Evolutionary conservation across 495 filamentous ascomycete species (phyloP), one percentile per base, ranked within the genome.

Genomic region (Daldinia grandis): DNA sequence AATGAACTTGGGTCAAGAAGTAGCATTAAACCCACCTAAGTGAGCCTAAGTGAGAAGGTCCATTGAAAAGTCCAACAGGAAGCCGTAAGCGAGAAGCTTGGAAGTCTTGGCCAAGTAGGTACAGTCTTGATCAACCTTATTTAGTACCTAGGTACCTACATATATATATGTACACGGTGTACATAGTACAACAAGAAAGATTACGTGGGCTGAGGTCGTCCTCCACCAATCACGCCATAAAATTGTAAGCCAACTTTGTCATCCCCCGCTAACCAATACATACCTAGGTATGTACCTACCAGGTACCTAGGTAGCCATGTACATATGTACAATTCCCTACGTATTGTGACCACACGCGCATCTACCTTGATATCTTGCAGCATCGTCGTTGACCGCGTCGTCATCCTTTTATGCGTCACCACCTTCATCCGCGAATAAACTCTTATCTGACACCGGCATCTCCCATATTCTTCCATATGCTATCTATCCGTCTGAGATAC

Each of bases 1-100:
- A 47, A 47, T 47, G 42, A 47, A 47, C 49, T 51, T 51, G 24
- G 49, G 49, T 51, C 19, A 27, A 51, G 24, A 44, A 47, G 42
- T 47, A 21, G 42, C 21, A 47, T 47, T 10, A 47, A 19, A 1
- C 40, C 40, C 40, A 21, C 40, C n/a, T 44, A 42, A 42, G 38
- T 42, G 15, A 42, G 38, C 38, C n/a, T 44, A 44, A 44, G 40
- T 44, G n/a, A 44, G 40, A 44, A 44, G 40, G 40, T 44, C 40
- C 17, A 21, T 24, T 47, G 8, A 21, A 47, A 47, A 24, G 42
- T 47, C 42, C 19, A 47, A 47, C 21, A 47, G 19, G 17, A 47
- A 47, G 42, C 19, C 42, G 8, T 24, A 47, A 47, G 42, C 6
- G 42, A 47, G 9, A 17, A 47, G 42, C 42, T 47, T 47, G 42